Conservation (phyloP, 2,329 filamentous ascomycete species). For the Niveomyces coronatus region DNA sequence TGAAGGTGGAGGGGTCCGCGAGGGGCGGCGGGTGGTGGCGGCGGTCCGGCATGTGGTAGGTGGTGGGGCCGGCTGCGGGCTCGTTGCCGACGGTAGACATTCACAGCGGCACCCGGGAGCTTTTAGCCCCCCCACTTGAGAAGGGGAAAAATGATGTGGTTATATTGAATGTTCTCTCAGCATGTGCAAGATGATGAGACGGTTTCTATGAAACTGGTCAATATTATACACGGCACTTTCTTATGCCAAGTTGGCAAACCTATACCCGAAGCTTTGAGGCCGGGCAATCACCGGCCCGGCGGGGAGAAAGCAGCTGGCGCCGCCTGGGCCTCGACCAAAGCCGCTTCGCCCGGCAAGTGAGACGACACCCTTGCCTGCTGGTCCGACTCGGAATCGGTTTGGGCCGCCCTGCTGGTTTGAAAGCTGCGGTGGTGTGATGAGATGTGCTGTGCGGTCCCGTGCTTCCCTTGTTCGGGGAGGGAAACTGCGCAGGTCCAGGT, state of each 20-base stretch:
- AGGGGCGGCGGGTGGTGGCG: constrained; percentile 54
- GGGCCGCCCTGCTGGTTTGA: constrained; percentile 8
- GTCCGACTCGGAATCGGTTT: too few relatives aligned
- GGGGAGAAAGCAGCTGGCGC: too few relatives aligned
- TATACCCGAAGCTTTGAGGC: too few relatives aligned
- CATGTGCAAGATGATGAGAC: too few relatives aligned
- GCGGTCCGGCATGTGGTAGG: constrained; percentile 60
- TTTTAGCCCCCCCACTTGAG: too few relatives aligned
- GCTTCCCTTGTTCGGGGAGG: background rate
- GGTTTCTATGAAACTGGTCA: too few relatives aligned
- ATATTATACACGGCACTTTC: too few relatives aligned
- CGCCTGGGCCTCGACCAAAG: too few relatives aligned
- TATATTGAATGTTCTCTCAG: background rate
- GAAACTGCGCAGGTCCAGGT: constrained; percentile 9
- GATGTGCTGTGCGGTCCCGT: constrained; percentile 7
- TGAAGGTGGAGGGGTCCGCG: constrained; percentile 43
- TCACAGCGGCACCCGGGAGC: constrained; percentile 17
- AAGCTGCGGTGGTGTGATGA: constrained; percentile 9
- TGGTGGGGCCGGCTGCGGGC: constrained; percentile 57
- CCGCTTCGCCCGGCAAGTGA: background rate
- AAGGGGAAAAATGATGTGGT: background rate
- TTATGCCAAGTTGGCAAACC: too few relatives aligned
- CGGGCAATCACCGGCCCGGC: too few relatives aligned
- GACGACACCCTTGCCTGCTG: background rate
- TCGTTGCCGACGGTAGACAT: constrained; percentile 78